phyloP scores from a whole-genome alignment of 1,284 basidiomycete species.

The Tausonia pullulans region DNA sequence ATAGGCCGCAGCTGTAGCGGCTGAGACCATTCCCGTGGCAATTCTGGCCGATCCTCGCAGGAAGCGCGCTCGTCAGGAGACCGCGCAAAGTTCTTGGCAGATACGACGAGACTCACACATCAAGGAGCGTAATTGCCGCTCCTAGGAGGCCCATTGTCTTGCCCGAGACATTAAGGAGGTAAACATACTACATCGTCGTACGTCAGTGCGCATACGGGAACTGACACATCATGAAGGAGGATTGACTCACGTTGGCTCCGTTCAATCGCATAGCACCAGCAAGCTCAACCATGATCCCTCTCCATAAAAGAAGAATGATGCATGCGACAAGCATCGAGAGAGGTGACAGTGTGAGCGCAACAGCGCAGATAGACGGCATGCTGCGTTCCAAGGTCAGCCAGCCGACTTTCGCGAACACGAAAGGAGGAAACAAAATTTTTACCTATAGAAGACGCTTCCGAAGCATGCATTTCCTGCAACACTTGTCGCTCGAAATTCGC shows the following conservation, averaged over 20 bases:
- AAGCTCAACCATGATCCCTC: constrained; percentile 23
- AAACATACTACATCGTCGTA: constrained; percentile 15
- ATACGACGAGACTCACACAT: constrained; percentile 18
- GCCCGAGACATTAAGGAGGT: constrained; percentile 19
- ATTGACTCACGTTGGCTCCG: constrained; percentile 20
- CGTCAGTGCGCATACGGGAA: background rate
- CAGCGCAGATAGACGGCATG: constrained; percentile 1
- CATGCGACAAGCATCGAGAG: constrained; percentile 22
- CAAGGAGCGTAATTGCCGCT: constrained; percentile 22
- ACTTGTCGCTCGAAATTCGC: constrained; percentile 11
- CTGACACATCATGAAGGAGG: background rate
- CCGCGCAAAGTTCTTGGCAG: no score
- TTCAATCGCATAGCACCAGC: constrained; percentile 20
- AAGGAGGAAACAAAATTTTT: background rate
- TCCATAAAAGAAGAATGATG: constrained; percentile 20
- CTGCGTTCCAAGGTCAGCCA: background rate
- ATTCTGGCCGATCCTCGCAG: constrained; percentile 8
- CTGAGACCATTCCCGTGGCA: constrained; percentile 23
- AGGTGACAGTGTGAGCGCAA: background rate
- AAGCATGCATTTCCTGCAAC: constrained; percentile 15
- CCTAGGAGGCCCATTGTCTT: constrained; percentile 21
- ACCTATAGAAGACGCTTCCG: constrained; percentile 15
- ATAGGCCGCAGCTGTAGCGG: constrained; percentile 23
- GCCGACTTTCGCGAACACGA: background rate
- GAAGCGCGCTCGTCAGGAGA: no score